These are phyloP conservation scores for Hygrocybe punicea DNA, from an alignment of 768 basidiomycete genomes.

Conservation along the genomic window DNA sequence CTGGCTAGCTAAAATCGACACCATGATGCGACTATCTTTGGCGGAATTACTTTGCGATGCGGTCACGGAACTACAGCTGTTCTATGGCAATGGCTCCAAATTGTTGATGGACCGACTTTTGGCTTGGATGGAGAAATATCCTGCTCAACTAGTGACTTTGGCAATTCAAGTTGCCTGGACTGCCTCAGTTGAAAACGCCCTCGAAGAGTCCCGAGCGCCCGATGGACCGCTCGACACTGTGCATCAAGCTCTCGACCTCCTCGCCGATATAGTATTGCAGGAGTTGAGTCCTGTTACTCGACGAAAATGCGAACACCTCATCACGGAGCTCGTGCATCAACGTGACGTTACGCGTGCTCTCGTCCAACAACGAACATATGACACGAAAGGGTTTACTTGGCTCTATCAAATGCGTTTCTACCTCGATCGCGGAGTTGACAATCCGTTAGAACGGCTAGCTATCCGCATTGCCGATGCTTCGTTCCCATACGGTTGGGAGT, in stretches of 20 bases:
- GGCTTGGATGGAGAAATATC: conserved; percentile 89
- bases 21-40: conserved; percentile 88
- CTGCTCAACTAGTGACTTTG: conserved; percentile 94
- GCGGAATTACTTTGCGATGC: conserved; percentile 78
- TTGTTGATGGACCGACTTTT: conserved; percentile 70
- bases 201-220: conserved; percentile 55
- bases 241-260: conserved; percentile 79
- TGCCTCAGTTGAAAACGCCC: conserved; percentile 65
- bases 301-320: conserved; percentile 96
- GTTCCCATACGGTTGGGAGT: conserved; percentile 99
- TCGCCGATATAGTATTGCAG: conserved; percentile 94
- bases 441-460: conserved; percentile 74
- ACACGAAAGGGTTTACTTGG: conserved; percentile 82
- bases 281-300: conserved; percentile 87
- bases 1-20: conserved; percentile 90
- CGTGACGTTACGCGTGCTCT: conserved; percentile 88
- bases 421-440: conserved; percentile 64
- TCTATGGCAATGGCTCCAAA: conserved; percentile 66
- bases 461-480: conserved; percentile 86
- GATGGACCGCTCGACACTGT: conserved; percentile 71
- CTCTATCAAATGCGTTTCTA: conserved; percentile 99
- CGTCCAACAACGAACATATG: conserved; percentile 57
- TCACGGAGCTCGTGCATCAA: conserved; percentile 98
- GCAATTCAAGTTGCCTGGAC: conserved; percentile 97
- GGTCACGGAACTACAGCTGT: conserved; percentile 71